phyloP scores from a whole-genome alignment of 2,329 filamentous ascomycete genomes.

The Geosmithia putterillii region DNA sequence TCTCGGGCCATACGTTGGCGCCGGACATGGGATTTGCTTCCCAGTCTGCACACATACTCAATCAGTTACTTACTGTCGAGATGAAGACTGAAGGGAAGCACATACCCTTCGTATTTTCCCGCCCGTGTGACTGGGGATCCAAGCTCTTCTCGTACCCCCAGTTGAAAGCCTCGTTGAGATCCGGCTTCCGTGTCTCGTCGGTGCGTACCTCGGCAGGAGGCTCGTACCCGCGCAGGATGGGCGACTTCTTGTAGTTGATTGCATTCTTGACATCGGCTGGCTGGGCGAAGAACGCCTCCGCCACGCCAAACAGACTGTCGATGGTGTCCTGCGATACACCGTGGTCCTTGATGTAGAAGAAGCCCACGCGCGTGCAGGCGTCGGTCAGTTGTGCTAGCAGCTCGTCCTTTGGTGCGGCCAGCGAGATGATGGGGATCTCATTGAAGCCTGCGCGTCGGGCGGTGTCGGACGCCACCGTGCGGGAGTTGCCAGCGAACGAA shows the following conservation, averaged over 20 bases:
- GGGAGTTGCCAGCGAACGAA: no score
- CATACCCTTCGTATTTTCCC: conserved; percentile 19
- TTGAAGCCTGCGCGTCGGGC: neutral
- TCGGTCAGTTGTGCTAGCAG: neutral
- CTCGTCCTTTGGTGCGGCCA: neutral
- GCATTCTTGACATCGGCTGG: conserved; percentile 12
- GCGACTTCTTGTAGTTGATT: neutral
- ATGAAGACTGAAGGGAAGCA: conserved; percentile 24
- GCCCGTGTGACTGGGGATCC: conserved; percentile 15
- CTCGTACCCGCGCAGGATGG: neutral
- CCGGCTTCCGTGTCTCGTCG: conserved; percentile 8
- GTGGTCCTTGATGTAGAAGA: conserved; percentile 34
- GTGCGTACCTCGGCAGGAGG: conserved; percentile 4
- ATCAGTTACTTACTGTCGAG: no score
- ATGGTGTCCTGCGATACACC: conserved; percentile 21
- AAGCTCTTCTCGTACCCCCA: conserved; percentile 5
- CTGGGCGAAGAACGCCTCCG: conserved; percentile 15
- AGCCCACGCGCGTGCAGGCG: conserved; percentile 14
- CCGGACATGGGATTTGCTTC: conserved; percentile 6
- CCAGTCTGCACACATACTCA: no score
- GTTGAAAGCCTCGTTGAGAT: conserved; percentile 1
- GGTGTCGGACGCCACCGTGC: neutral
- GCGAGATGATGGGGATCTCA: neutral
- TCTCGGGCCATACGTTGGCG: conserved; percentile 5
- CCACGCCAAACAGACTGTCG: conserved; percentile 8